Conservation (phyloP, 148 eudicot genomes). For the Hydrangea macrophylla region DNA sequence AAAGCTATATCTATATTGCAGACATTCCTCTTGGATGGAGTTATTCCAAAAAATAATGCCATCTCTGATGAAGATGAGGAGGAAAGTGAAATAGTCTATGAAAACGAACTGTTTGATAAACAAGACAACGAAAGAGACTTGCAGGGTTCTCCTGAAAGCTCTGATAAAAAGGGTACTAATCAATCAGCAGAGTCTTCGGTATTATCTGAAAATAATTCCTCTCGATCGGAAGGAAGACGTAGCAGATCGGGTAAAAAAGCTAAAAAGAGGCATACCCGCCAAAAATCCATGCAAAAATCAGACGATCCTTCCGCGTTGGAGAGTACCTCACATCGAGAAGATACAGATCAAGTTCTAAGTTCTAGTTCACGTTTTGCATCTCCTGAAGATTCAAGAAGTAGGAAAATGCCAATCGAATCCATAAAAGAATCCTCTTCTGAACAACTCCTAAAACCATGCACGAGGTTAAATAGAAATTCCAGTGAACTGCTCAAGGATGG, state of each 20-base stretch:
- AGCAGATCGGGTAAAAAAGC: conserved; percentile 97
- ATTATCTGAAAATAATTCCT: conserved; percentile 45
- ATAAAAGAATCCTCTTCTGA: conserved; percentile 47
- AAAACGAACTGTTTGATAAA: conserved; percentile 43
- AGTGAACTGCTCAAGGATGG: conserved; percentile 77
- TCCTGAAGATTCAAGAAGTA: conserved; percentile 66
- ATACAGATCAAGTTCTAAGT: conserved; percentile 77
- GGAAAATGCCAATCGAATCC: conserved; percentile 55
- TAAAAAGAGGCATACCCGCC: conserved; percentile 85
- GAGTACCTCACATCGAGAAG: conserved; percentile 68
- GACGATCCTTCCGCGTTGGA: conserved; percentile 57
- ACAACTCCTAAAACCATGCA: conserved; percentile 41
- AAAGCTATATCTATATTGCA: conserved; percentile 85
- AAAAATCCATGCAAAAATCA: conserved; percentile 66
- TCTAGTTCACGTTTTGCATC: conserved; percentile 78
- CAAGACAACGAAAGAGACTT: conserved; percentile 43
- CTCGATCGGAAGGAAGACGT: conserved; percentile 67
- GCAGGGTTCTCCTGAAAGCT: conserved; percentile 61
- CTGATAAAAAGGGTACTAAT: conserved; percentile 39
- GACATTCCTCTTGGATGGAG: conserved; percentile 71
- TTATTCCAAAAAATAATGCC: conserved; percentile 62
- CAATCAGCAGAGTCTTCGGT: conserved; percentile 52
- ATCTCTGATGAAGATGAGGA: conserved; percentile 87
- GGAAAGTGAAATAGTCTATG: conserved; percentile 59
- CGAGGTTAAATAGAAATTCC: conserved; percentile 39